These are phyloP conservation scores for Pouteria campechiana DNA, from an alignment of 179 eudicot genomes.

Conservation along the genomic window DNA sequence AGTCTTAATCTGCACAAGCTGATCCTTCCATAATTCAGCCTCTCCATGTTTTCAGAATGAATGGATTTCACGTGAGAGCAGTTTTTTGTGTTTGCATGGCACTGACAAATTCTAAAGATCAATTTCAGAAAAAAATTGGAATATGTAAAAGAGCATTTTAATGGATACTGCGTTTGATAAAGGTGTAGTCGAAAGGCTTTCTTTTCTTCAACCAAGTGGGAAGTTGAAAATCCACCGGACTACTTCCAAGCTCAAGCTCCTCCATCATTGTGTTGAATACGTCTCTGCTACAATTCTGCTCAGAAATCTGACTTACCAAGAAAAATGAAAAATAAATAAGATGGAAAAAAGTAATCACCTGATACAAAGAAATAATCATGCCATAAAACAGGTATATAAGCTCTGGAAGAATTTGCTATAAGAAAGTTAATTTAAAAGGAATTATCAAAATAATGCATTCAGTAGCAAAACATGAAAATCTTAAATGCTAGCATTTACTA, in stretches of 20 bases:
- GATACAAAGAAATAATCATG: neutral
- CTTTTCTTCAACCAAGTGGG: constrained; percentile 62
- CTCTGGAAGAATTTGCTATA: neutral
- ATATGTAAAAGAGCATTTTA: too few relatives aligned
- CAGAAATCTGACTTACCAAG: constrained; percentile 24
- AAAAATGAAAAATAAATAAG: constrained; percentile 1
- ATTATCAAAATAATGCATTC: neutral
- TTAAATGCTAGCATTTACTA: neutral
- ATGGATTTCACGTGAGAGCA: too few relatives aligned
- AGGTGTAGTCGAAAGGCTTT: constrained; percentile 42
- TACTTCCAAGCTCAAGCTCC: constrained; percentile 54
- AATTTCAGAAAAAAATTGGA: too few relatives aligned
- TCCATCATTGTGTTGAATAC: constrained; percentile 50
- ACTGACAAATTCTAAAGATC: too few relatives aligned
- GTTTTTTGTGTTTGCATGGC: too few relatives aligned
- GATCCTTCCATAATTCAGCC: too few relatives aligned
- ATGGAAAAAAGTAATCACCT: constrained; percentile 11
- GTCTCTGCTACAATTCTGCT: constrained; percentile 23
- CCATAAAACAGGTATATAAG: neutral
- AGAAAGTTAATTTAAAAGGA: neutral
- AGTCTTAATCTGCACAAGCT: too few relatives aligned
- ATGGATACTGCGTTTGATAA: constrained; percentile 91
- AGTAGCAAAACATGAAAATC: neutral
- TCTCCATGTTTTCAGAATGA: too few relatives aligned
- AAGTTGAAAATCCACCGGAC: constrained; percentile 82